These are phyloP conservation scores for Salix caprea DNA, from an alignment of 345 rosid genomes.

Conservation along the genomic window DNA sequence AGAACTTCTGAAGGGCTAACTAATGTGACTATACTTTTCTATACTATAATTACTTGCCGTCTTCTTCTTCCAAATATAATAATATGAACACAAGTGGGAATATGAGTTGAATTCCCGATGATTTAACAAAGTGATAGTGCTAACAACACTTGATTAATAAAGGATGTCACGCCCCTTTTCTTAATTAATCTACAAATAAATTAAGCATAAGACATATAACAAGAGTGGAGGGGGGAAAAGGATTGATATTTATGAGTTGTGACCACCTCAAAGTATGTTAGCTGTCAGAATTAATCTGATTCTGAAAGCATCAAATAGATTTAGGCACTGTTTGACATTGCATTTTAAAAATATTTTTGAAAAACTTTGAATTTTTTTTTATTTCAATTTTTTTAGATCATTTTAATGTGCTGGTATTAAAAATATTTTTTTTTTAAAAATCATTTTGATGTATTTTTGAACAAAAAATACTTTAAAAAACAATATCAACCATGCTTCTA, in stretches of 20 bases:
- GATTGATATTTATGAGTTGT: not conserved
- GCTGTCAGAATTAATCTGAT: not conserved
- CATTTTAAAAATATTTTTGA: too few species aligned
- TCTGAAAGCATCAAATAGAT: not conserved
- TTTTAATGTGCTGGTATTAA: too few species aligned
- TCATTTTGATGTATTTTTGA: too few species aligned
- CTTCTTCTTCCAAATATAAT: not conserved
- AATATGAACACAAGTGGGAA: not conserved
- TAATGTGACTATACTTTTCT: not conserved
- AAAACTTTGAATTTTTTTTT: too few species aligned
- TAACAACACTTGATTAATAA: not conserved
- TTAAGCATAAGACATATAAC: not conserved
- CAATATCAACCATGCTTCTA: rapidly evolving
- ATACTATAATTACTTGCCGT: not conserved
- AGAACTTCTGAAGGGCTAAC: not conserved
- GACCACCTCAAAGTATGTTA: not conserved
- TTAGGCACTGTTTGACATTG: too few species aligned
- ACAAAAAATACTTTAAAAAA: too few species aligned
- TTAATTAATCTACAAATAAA: not conserved
- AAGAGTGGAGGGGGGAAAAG: not conserved
- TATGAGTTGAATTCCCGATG: not conserved
- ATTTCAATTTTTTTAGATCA: too few species aligned
- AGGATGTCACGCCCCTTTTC: not conserved
- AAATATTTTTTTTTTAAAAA: too few species aligned
- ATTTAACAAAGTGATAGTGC: not conserved